phyloP scores from a whole-genome alignment of 2,329 filamentous ascomycete genomes.

The Penicillium rolfsii region DNA sequence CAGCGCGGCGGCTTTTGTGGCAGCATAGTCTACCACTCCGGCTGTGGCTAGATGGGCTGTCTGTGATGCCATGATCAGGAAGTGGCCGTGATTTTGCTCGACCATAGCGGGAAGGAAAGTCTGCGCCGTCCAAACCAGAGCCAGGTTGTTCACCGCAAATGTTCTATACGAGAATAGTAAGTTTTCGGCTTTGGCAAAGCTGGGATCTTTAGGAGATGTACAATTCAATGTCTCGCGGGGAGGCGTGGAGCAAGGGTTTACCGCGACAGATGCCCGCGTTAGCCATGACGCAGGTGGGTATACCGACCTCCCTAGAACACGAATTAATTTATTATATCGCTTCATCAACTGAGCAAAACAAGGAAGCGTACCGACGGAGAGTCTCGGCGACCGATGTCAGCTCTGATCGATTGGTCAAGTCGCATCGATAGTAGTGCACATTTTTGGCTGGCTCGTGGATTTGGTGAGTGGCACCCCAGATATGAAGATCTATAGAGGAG shows the following conservation, averaged over 20 bases:
- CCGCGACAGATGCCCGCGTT: conserved; percentile 10
- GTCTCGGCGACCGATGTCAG: conserved; percentile 7
- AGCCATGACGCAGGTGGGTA: conserved; percentile 10
- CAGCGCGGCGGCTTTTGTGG: conserved; percentile 8
- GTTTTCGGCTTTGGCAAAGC: no score
- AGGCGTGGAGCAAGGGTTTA: conserved; percentile 10
- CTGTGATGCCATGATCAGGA: conserved; percentile 14
- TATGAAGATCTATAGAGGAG: background rate
- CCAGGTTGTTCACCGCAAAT: conserved; percentile 1
- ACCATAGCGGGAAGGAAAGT: conserved; percentile 8
- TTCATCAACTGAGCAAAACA: background rate
- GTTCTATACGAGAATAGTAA: background rate
- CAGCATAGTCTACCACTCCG: conserved; percentile 12
- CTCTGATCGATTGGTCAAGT: conserved; percentile 7
- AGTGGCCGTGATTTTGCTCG: conserved; percentile 8
- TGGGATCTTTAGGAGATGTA: background rate
- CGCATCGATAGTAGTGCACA: conserved; percentile 13
- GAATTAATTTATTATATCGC: background rate
- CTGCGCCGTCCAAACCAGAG: conserved; percentile 3
- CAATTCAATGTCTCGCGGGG: conserved; percentile 10
- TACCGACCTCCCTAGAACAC: background rate
- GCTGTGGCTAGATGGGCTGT: conserved; percentile 8
- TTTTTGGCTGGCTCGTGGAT: conserved; percentile 1
- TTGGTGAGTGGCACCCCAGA: background rate
- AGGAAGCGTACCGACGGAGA: background rate